Conservation (phyloP, 768 basidiomycete species). For the Macrolepiota dolichaula region DNA sequence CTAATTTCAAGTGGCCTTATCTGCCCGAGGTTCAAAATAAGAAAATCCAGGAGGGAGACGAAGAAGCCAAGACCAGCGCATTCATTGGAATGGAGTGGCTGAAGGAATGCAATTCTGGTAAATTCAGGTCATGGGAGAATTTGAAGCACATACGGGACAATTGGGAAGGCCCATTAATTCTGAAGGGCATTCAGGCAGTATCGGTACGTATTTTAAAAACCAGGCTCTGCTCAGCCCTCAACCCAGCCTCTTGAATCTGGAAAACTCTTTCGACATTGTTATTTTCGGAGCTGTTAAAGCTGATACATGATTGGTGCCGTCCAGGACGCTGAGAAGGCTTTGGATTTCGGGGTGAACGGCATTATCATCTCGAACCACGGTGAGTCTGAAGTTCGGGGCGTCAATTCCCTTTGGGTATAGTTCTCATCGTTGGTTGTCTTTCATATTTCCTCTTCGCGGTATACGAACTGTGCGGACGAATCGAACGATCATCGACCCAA, state of each 20-base stretch:
- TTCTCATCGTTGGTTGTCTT: neutral
- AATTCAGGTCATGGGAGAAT: conserved; percentile 69
- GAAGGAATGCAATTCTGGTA: conserved; percentile 48
- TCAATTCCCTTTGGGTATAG: neutral
- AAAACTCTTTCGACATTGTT: neutral
- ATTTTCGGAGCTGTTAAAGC: neutral
- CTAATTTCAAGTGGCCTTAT: conserved; percentile 54
- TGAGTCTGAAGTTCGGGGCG: conserved; percentile 20
- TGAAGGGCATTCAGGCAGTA: conserved; percentile 75
- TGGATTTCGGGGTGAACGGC: conserved; percentile 63
- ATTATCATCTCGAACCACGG: conserved; percentile 84
- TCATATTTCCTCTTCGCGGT: neutral
- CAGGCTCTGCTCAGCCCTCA: neutral
- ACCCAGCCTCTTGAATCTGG: neutral
- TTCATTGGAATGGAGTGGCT: conserved; percentile 62
- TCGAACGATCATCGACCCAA: neutral
- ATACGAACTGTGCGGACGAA: neutral
- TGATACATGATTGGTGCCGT: neutral
- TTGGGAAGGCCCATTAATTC: conserved; percentile 74
- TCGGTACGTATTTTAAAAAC: conserved; percentile 35
- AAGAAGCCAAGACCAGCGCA: conserved; percentile 31
- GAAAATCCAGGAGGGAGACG: conserved; percentile 44
- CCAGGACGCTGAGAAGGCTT: conserved; percentile 65
- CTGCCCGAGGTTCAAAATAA: conserved; percentile 44
- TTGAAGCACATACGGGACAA: conserved; percentile 62